Conservation (phyloP, 2,329 filamentous ascomycete genomes). For the Cadophora gregata region DNA sequence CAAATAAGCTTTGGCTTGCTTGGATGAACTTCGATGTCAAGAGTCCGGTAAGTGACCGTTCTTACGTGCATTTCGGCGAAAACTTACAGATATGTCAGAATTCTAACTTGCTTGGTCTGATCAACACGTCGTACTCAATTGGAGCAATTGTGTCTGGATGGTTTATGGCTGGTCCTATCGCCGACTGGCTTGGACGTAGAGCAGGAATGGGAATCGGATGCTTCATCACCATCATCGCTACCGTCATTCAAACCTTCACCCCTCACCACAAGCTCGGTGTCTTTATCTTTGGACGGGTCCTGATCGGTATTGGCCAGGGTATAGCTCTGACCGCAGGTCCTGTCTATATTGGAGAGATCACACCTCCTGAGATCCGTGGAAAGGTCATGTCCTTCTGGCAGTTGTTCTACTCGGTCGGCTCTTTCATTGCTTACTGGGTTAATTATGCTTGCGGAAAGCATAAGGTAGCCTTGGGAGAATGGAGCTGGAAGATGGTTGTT, state of each 20-base stretch:
- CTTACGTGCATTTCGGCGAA: not conserved
- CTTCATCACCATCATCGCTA: conserved; percentile 68
- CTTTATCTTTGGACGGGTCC: conserved; percentile 71
- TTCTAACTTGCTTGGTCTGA: conserved; percentile 54
- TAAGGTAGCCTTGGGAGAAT: conserved; percentile 56
- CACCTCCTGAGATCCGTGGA: conserved; percentile 67
- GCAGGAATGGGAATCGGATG: conserved; percentile 70
- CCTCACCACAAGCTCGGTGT: conserved; percentile 65
- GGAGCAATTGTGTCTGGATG: conserved; percentile 74
- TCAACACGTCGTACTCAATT: conserved; percentile 75
- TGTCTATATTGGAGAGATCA: conserved; percentile 74
- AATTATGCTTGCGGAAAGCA: conserved; percentile 36
- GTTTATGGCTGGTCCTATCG: conserved; percentile 68
- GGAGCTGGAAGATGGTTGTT: conserved; percentile 77
- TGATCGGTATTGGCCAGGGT: conserved; percentile 64
- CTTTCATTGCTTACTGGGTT: conserved; percentile 40
- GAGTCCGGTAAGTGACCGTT: conserved; percentile 28
- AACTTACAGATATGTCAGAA: conserved; percentile 39
- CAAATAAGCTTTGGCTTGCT: conserved; percentile 66
- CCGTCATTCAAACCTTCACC: conserved; percentile 71
- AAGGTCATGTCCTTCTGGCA: conserved; percentile 75
- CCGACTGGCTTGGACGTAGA: conserved; percentile 43
- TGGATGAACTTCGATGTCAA: conserved; percentile 57
- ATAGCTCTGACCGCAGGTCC: conserved; percentile 61
- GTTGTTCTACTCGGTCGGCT: conserved; percentile 62